Evolutionary conservation across 352 stramenopile genomes (phyloP), one percentile per base, ranked within the genome.

Genomic region (Globisporangium cylindrosporum): DNA sequence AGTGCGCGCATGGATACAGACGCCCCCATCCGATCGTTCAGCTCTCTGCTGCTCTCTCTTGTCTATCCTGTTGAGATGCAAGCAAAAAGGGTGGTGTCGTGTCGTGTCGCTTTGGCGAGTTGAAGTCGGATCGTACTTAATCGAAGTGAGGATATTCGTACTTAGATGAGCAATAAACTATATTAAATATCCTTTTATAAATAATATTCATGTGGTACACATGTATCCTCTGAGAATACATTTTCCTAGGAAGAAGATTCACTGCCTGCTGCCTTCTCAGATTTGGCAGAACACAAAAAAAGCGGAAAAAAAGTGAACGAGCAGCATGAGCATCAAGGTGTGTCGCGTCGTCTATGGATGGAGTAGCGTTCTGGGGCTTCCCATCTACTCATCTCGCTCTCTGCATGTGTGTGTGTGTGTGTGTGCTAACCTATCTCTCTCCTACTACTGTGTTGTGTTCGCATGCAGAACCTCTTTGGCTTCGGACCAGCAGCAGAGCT

Each of bases 1-100:
- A 84, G 69, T 3, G 75, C 71, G 49, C 75, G 79, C 14, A 73
- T 74, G 1, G 75, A 89, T 10, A 77, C 73, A 3, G 69, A 72
- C 24, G 71, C 74, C 2, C 74, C 73, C 76, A 83, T 80, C 12
- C 14, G 29, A 18, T 32, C 27, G 27, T 32, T 32, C 27, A 32
- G 27, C 10, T 9, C 22, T 57, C 24, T 18, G 12, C 8, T 36
- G 5, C 3, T 36, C 32, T 36, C 32, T 36, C 32, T 36, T 10
- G 32, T 10, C 8, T 36, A 4, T 46, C 4, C 4, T 14, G 14
- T 18, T 18, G 12, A 46, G 20, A 46, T 46, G 38, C 38, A 15
- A 43, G 10, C 8, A 14, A 14, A 43, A 3, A 14, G 9, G 38
- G 12, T 12, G 38, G 10, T 43, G 12, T 43, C 1, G 1, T 43